Percentiles rank a stretch among this genome's conserved stretches.
phyloP scores from a whole-genome alignment of 2,329 filamentous ascomycete species.

The Paecilomyces fulvus region DNA sequence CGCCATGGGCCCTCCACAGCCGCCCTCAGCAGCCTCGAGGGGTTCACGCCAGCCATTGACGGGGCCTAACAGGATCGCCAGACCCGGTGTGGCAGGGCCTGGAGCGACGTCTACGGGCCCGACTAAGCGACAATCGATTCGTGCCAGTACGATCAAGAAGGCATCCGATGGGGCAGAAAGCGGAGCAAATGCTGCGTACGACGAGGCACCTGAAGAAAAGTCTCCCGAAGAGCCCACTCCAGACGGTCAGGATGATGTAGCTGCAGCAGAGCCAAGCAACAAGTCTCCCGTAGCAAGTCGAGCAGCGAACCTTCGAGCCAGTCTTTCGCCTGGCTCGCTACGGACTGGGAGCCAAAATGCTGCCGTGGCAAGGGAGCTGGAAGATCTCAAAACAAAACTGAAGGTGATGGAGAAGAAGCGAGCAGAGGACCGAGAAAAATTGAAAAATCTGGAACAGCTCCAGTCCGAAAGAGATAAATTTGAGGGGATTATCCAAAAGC shows the following conservation, averaged over 20 bases:
- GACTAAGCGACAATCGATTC: conserved; percentile 27
- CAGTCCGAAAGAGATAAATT: conserved; percentile 50
- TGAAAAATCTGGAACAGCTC: conserved; percentile 68
- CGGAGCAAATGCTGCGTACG: conserved; percentile 17
- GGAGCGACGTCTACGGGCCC: conserved; percentile 13
- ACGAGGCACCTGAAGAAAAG: conserved; percentile 21
- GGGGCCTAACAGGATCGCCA: conserved; percentile 24
- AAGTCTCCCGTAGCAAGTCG: conserved; percentile 17
- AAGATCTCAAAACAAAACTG: conserved; percentile 82
- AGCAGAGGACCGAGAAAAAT: conserved; percentile 72
- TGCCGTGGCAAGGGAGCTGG: conserved; percentile 59
- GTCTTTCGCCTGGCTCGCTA: conserved; percentile 22
- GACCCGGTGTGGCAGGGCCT: conserved; percentile 20
- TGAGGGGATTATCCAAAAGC: conserved; percentile 77
- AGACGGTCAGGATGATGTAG: conserved; percentile 13
- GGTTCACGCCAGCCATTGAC: conserved; percentile 32
- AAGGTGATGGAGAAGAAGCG: conserved; percentile 81
- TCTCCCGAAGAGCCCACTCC: conserved; percentile 17
- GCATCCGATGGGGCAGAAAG: conserved; percentile 19
- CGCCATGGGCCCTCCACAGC: conserved; percentile 59
- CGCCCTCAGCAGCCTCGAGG: conserved; percentile 22
- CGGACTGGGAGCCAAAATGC: conserved; percentile 41
- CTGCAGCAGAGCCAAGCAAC: conserved; percentile 13
- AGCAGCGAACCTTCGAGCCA: conserved; percentile 15
- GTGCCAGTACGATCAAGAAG: conserved; percentile 18